Conservation (phyloP, 1,139 yeast species). For the Scheffersomyces titani region DNA sequence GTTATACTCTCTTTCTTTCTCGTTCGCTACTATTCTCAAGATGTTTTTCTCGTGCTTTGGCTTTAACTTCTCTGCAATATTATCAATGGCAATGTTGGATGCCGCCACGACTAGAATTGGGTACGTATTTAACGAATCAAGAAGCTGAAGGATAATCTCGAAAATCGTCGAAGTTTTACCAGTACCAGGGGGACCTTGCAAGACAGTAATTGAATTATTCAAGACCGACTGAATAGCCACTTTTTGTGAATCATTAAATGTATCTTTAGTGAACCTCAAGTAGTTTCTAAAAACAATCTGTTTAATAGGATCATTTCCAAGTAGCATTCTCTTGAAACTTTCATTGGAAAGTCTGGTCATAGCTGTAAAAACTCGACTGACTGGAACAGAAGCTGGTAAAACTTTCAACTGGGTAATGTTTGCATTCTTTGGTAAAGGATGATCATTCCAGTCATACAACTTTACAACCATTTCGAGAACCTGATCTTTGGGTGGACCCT, state of each 20-base stretch:
- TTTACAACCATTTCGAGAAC: slow-evolving; percentile 49
- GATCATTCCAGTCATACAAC: slow-evolving; percentile 58
- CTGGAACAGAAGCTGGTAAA: slow-evolving; percentile 64
- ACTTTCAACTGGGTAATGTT: slow-evolving; percentile 45
- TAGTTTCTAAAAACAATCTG: slow-evolving; percentile 59
- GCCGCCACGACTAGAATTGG: slow-evolving; percentile 78
- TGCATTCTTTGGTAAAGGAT: slow-evolving; percentile 46
- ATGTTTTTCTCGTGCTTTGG: slow-evolving; percentile 52
- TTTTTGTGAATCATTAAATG: slow-evolving; percentile 65
- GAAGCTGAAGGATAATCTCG: slow-evolving; percentile 64
- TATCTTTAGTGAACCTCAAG: slow-evolving; percentile 47
- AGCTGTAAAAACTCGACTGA: slow-evolving; percentile 61
- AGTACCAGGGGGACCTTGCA: slow-evolving; percentile 73
- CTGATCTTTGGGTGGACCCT: slow-evolving; percentile 17
- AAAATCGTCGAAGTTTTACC: slow-evolving; percentile 68
- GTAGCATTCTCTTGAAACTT: slow-evolving; percentile 55
- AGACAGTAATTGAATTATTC: slow-evolving; percentile 63
- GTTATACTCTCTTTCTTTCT: slow-evolving; percentile 63
- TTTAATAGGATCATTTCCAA: slow-evolving; percentile 62
- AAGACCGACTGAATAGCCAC: slow-evolving; percentile 68
- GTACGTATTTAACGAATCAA: slow-evolving; percentile 53
- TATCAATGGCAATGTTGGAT: slow-evolving; percentile 74
- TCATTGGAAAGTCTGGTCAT: slow-evolving; percentile 62
- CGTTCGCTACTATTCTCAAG: slow-evolving; percentile 59
- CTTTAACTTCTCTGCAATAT: slow-evolving; percentile 69